Conservation (phyloP, 179 eudicot genomes). For the Silene noctiflora region DNA sequence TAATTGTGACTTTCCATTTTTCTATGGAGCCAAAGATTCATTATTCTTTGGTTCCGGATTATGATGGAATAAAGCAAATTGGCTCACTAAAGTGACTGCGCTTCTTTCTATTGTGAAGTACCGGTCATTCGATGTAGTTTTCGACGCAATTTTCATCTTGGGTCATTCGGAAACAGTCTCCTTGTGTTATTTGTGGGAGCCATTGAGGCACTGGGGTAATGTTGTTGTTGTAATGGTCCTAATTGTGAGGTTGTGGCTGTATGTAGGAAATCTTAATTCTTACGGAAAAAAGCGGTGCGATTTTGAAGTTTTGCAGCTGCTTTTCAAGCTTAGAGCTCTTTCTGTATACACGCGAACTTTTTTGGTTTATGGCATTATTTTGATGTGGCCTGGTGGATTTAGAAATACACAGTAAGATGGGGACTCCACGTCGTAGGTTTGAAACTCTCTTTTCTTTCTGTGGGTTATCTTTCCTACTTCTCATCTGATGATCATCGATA, state of each 20-base stretch:
- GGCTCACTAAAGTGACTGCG: too few relatives aligned
- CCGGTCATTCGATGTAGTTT: too few relatives aligned
- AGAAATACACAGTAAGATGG: conserved; percentile 50
- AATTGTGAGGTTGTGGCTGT: background rate
- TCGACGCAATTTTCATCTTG: too few relatives aligned
- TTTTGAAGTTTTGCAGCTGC: conserved; percentile 11
- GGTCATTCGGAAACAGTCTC: too few relatives aligned
- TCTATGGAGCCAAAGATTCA: too few relatives aligned
- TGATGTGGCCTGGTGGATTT: conserved; percentile 37
- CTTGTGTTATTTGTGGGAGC: too few relatives aligned
- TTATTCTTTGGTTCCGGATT: too few relatives aligned
- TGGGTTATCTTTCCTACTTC: background rate
- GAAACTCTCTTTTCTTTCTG: conserved; percentile 19
- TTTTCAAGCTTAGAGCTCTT: conserved; percentile 26
- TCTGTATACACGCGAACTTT: conserved; percentile 16
- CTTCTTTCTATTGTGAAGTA: too few relatives aligned
- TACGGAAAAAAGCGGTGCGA: conserved; percentile 4
- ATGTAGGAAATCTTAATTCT: conserved; percentile 13
- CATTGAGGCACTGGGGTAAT: too few relatives aligned
- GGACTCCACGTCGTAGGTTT: conserved; percentile 72
- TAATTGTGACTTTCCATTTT: background rate
- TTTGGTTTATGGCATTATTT: conserved; percentile 22
- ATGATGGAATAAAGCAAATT: too few relatives aligned
- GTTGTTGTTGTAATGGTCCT: background rate
- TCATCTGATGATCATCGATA: background rate